Evolutionary conservation across 768 basidiomycete species (phyloP), one percentile per base, ranked within the genome.

Genomic region (Russula sp.): DNA sequence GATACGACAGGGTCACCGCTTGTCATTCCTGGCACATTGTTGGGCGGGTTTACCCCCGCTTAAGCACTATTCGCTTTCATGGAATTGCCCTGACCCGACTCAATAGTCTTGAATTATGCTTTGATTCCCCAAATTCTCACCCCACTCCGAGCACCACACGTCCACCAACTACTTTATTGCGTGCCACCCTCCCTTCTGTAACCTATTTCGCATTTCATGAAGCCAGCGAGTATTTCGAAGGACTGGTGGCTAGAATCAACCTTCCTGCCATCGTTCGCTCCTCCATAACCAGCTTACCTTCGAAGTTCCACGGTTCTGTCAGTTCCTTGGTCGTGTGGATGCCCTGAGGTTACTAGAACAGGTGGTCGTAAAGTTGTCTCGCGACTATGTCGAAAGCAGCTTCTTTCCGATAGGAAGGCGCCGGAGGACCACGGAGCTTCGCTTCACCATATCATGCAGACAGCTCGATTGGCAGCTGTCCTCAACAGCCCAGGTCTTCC

Each of bases 1-100:
- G 5, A 59, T 78, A 0, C 70, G 79, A 9, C 69, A 71, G n/a
- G 63, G 62, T 1, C 81, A 80, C 57, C 73, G 78, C 47, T 4
- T 1, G 8, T 71, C 54, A 11, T 61, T 18, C 37, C 45, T n/a
- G 13, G 34, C 0, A 44, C 13, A 32, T 62, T 56, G 27, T 39
- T 62, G 47, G 39, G 39, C 7, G 48, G 61, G 13, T 50, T 16
- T 7, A 14, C 61, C 4, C 61, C 61, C 55, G 54, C 35, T 35
- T 62, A 49, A 37, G 22, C 9, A 27, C 31, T 7, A 20, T 61
- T 18, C 27, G 37, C 7, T 31, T 55, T 18, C 27, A 31, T 8
- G 53, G 53, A 27, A 32, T 61, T 31, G 10, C 20, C 11, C 47
- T 55, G 57, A 7, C 32, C 3, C 53, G 9, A 1, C 63, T 64